Conservation (phyloP, 73 alveolate species). For the Paramecium pentaurelia region DNA sequence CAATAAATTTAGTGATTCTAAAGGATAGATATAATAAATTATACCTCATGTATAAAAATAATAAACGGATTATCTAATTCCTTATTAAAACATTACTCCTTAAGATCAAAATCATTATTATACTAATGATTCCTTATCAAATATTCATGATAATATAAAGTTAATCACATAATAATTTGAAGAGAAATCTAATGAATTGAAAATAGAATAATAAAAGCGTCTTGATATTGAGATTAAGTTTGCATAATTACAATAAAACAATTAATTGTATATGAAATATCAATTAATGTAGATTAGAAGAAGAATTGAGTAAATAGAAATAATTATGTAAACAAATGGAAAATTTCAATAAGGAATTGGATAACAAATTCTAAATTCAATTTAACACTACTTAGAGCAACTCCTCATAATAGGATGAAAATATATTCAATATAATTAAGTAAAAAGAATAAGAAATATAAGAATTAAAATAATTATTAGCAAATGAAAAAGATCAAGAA, state of each 20-base stretch:
- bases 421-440: not conserved
- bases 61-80: too few relatives aligned
- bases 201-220: not conserved
- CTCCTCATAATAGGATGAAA: not conserved
- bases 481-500: not conserved
- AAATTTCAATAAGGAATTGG: not conserved
- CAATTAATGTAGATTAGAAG: not conserved
- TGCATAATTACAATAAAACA: not conserved
- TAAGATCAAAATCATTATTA: too few relatives aligned
- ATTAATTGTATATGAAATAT: not conserved
- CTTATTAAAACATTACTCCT: too few relatives aligned
- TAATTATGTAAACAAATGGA: not conserved
- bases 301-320: not conserved
- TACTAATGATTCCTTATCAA: too few relatives aligned
- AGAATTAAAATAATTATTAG: not conserved
- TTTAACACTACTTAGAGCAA: too few relatives aligned
- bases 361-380: too few relatives aligned
- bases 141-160: too few relatives aligned
- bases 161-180: too few relatives aligned
- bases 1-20: not conserved
- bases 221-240: not conserved
- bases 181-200: too few relatives aligned
- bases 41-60: not conserved
- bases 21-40: not conserved
- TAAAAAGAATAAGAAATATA: not conserved